Conservation (phyloP, 495 filamentous ascomycete genomes). For the Trichoderma erinaceum region DNA sequence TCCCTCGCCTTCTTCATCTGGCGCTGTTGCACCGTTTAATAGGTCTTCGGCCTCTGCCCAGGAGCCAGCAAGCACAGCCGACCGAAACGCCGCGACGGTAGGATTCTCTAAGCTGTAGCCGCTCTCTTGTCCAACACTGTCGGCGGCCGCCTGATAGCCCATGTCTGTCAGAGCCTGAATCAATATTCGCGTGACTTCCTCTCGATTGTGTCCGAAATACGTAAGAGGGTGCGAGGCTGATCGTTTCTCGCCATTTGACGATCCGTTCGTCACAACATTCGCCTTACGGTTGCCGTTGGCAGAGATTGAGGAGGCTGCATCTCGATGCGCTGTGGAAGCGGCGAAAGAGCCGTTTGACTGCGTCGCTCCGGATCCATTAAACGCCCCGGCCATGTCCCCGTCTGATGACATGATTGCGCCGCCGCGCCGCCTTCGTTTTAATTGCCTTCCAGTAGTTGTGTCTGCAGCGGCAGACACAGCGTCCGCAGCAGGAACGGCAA, state of each 20-base stretch:
- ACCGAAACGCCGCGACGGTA: slow-evolving; percentile 76
- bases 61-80: slow-evolving; percentile 70
- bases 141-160: slow-evolving; percentile 74
- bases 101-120: slow-evolving; percentile 83
- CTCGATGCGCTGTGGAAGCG: slow-evolving; percentile 22
- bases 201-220: slow-evolving; percentile 77
- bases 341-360: slow-evolving; percentile 35
- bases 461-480: slow-evolving; percentile 12
- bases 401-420: slow-evolving; percentile 28
- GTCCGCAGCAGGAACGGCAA: slow-evolving; percentile 10
- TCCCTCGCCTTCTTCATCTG: slow-evolving; percentile 43
- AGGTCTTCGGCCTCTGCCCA: slow-evolving; percentile 83
- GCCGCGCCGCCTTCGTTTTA: slow-evolving; percentile 23
- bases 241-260: slow-evolving; percentile 29
- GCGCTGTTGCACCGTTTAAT: slow-evolving; percentile 53
- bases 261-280: slow-evolving; percentile 31
- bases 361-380: slow-evolving; percentile 31
- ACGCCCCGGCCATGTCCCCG: slow-evolving; percentile 28
- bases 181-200: slow-evolving; percentile 87
- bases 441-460: neutral
- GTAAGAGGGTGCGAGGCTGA: slow-evolving; percentile 17
- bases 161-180: slow-evolving; percentile 87
- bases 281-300: slow-evolving; percentile 36
- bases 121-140: slow-evolving; percentile 68
- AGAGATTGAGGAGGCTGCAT: neutral